These are phyloP conservation scores for Daldinia grandis DNA, from an alignment of 495 filamentous ascomycete species.

Conservation along the genomic window DNA sequence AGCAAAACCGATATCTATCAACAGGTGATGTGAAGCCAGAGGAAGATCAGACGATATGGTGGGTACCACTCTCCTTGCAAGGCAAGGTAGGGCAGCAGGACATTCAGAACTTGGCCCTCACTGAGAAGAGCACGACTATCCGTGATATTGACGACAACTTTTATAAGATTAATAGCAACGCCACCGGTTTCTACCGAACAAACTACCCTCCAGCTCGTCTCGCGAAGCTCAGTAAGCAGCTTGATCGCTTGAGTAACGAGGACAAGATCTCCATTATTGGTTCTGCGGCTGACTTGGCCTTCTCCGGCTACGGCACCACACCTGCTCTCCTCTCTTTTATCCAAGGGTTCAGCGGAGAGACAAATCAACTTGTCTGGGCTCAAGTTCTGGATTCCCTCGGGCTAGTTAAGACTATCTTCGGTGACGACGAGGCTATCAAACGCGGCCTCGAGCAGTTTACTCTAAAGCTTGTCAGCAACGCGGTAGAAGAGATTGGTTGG, in stretches of 20 bases:
- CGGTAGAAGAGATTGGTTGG: constrained; percentile 85
- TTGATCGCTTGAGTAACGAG: constrained; percentile 75
- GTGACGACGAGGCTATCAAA: constrained; percentile 62
- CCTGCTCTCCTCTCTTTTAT: constrained; percentile 80
- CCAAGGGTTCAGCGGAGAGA: constrained; percentile 81
- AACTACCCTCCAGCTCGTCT: constrained; percentile 86
- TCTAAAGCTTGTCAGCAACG: constrained; percentile 72
- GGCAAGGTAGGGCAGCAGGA: constrained; percentile 62
- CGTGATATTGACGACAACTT: constrained; percentile 77
- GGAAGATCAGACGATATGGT: constrained; percentile 94
- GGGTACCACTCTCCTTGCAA: constrained; percentile 87
- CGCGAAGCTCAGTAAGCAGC: constrained; percentile 76
- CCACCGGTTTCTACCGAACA: constrained; percentile 90
- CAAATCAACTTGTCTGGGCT: constrained; percentile 86
- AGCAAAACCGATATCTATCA: constrained; percentile 86
- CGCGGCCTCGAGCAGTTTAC: constrained; percentile 76
- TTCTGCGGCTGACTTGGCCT: constrained; percentile 89
- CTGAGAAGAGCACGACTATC: constrained; percentile 76
- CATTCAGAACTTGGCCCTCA: constrained; percentile 67
- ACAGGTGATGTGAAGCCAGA: constrained; percentile 85
- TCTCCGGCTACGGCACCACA: constrained; percentile 83
- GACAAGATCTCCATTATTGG: constrained; percentile 92
- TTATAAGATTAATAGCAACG: constrained; percentile 90
- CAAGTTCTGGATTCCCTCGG: constrained; percentile 77
- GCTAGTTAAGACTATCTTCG: constrained; percentile 60